These are phyloP conservation scores for Xylariaceae sp. DNA, from an alignment of 2,329 filamentous ascomycete species.

Conservation along the genomic window DNA sequence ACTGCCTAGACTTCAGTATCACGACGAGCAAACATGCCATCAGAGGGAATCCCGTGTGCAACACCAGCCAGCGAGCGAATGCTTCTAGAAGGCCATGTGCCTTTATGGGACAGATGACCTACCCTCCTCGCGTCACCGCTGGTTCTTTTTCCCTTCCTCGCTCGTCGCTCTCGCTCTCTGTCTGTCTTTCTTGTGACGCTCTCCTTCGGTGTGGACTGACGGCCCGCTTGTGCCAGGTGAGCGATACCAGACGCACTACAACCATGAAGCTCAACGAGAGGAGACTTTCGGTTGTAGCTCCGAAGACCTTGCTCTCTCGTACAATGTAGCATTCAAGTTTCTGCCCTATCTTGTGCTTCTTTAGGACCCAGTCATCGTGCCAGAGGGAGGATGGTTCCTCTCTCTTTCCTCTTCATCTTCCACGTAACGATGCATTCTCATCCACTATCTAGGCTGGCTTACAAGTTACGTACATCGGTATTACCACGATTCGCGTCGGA, in stretches of 20 bases:
- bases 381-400: background rate
- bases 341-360: background rate
- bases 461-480: background rate
- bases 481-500: background rate
- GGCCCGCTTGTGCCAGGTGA: background rate
- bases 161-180: background rate
- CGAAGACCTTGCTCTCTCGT: background rate
- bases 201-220: background rate
- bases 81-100: slow-evolving; percentile 1
- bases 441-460: background rate
- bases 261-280: background rate
- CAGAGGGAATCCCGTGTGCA: background rate
- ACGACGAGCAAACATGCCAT: background rate
- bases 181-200: background rate
- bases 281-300: background rate
- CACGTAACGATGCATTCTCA: background rate
- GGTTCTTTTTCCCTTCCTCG: background rate
- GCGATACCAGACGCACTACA: background rate
- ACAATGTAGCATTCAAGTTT: background rate
- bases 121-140: background rate
- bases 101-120: background rate
- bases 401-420: background rate
- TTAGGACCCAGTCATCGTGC: background rate
- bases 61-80: background rate
- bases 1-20: background rate